phyloP scores from a whole-genome alignment of 352 stramenopile species.

The Aphanomyces euteiches region DNA sequence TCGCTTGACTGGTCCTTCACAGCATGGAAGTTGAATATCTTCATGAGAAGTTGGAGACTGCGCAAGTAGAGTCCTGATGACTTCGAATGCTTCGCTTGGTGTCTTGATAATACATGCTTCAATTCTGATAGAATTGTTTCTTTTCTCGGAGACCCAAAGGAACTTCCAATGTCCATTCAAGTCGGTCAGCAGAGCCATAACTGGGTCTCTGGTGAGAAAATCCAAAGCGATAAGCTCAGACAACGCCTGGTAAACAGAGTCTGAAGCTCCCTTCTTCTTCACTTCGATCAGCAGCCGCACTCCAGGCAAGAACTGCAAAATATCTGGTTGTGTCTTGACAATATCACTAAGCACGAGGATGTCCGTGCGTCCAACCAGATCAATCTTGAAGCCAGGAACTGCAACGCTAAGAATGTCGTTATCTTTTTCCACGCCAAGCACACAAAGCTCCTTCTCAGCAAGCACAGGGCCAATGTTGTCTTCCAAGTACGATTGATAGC shows the following conservation, averaged over 20 bases:
- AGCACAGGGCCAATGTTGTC: constrained; percentile 41
- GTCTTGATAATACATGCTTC: constrained; percentile 30
- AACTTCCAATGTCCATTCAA: constrained; percentile 39
- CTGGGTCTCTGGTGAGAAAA: constrained; percentile 36
- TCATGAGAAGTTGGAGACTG: constrained; percentile 34
- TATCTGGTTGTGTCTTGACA: constrained; percentile 17
- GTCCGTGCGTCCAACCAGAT: constrained; percentile 41
- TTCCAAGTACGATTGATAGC: constrained; percentile 41
- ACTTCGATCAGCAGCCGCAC: constrained; percentile 52
- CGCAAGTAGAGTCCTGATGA: constrained; percentile 40
- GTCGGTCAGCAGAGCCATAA: constrained; percentile 49
- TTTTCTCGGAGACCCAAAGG: constrained; percentile 44
- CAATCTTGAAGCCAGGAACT: constrained; percentile 37
- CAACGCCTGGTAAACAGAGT: constrained; percentile 36
- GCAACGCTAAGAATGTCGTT: constrained; percentile 37
- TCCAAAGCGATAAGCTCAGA: constrained; percentile 48
- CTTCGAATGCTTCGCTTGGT: constrained; percentile 35
- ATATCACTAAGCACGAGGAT: constrained; percentile 42
- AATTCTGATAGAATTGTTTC: constrained; percentile 33
- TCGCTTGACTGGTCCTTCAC: constrained; percentile 40
- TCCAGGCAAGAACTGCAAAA: constrained; percentile 35
- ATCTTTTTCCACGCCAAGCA: constrained; percentile 37
- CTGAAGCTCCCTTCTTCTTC: constrained; percentile 35
- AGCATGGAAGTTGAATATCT: constrained; percentile 37
- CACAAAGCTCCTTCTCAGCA: constrained; percentile 37